phyloP scores from a whole-genome alignment of 2,329 filamentous ascomycete genomes.

The Cercospora zeae-maydis region DNA sequence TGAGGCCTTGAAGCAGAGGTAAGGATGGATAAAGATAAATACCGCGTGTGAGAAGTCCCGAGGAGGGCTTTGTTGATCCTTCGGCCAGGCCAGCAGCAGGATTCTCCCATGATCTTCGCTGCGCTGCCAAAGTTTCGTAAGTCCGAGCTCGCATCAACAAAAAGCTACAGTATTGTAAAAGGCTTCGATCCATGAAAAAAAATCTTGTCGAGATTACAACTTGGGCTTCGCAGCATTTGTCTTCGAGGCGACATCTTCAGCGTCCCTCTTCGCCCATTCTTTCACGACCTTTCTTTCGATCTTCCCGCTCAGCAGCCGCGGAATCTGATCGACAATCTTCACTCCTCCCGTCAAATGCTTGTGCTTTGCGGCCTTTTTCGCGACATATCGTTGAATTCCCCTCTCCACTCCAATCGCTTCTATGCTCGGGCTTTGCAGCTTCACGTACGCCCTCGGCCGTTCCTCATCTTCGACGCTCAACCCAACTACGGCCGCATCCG shows the following conservation, averaged over 20 bases:
- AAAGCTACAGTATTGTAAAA: neutral
- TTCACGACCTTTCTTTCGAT: conserved; percentile 15
- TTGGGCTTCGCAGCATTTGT: neutral
- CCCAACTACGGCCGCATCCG: conserved; percentile 55
- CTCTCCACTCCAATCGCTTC: neutral
- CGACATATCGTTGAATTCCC: conserved; percentile 5
- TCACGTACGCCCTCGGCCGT: conserved; percentile 52
- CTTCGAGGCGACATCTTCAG: neutral
- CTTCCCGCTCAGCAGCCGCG: conserved; percentile 12
- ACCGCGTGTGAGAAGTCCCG: neutral
- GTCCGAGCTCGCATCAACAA: neutral
- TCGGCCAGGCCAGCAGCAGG: neutral
- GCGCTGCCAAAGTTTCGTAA: neutral
- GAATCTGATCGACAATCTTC: conserved; percentile 10
- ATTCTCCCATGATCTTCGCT: neutral
- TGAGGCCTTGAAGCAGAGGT: neutral
- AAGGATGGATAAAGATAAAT: neutral
- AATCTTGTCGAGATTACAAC: neutral
- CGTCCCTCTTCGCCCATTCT: conserved; percentile 14
- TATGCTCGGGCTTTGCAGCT: conserved; percentile 35
- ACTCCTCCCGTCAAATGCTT: conserved; percentile 13
- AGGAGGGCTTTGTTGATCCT: conserved; percentile 2
- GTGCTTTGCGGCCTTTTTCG: conserved; percentile 11
- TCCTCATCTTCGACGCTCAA: conserved; percentile 49
- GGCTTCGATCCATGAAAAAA: neutral